Base-by-base conservation (phyloP, 2,329 filamentous ascomycete genomes). In the Ceratocystis cubensis region DNA sequence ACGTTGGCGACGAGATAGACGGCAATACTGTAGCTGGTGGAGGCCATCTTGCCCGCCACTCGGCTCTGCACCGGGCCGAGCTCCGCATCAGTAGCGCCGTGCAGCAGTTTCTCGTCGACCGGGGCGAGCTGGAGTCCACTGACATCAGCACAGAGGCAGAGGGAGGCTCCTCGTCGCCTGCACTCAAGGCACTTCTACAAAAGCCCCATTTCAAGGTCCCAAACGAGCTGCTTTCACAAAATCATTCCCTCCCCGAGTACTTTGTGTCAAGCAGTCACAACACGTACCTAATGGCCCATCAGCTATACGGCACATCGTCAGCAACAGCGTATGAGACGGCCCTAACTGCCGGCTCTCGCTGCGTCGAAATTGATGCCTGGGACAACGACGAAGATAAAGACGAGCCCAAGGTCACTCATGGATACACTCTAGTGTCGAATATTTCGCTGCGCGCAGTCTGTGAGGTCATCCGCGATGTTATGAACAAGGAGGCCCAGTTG, bases 331-430 rank as follows among this genome's bases (percentile, higher is more conserved):
- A 89, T 71, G 80, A 85, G 71, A 83, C 79, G 5, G 84, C 84
- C 0, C 76, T 89, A 17, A 76, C 75, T 37, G 82, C 84, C 0
- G 87, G 86, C 1, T 84, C 85, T 1, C 78, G 87, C 5, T 89
- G 87, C 70, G 85, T 89, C 46, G 87, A 89, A 74, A 89, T 89
- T 65, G 86, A 89, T 71, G 87, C 84, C 1, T 89, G 86, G 87
- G 85, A 89, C 71, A 79, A 86, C 61, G 77, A 81, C 46, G 81
- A 84, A 7, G 73, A 87, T 70, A 75, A 75, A 48, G 79, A 84
- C 8, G 86, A 88, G 72, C 86, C 85, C 3, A 88, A 87, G 72
- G 85, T 88, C 64, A 88, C 86, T 0, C 86, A 88, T 71, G 86
- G 86, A 1, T 88, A 84, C 73, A 88, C 86, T 0, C 76, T 88